These are phyloP conservation scores for Gracilaria gracilis DNA, from an alignment of 23 red algal species.

Conservation along the genomic window DNA sequence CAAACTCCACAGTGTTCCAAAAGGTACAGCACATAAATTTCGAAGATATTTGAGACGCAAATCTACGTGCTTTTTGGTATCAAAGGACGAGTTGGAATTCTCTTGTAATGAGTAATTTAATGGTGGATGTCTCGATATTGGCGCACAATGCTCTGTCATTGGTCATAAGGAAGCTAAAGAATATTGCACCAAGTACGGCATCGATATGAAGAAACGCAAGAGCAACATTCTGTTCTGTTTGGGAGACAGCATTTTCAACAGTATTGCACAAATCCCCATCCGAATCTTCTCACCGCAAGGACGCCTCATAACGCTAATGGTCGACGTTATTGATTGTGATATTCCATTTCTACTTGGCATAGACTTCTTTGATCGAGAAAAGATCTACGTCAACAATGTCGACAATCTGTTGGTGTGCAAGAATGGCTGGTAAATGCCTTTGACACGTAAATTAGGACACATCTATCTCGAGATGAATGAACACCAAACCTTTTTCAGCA, in stretches of 20 bases:
- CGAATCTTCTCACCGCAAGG: background rate
- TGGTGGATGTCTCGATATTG: conserved; percentile 1
- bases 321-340: background rate
- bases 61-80: background rate
- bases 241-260: background rate
- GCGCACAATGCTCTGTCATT: background rate
- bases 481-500: background rate
- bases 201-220: background rate
- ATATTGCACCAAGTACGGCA: background rate
- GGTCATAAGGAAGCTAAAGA: background rate
- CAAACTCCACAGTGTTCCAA: background rate
- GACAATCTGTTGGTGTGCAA: background rate
- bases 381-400: background rate
- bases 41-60: background rate
- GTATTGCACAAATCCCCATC: background rate
- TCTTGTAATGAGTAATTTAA: background rate
- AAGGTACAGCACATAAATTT: background rate
- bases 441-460: background rate
- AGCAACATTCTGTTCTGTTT: background rate
- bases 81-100: background rate
- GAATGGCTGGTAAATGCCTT: background rate
- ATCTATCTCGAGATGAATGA: background rate
- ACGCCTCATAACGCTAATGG: background rate
- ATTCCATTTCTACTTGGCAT: background rate
- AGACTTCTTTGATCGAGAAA: background rate